Base-by-base conservation (phyloP, 1,284 basidiomycete genomes). In the Entoloma clypeatum region DNA sequence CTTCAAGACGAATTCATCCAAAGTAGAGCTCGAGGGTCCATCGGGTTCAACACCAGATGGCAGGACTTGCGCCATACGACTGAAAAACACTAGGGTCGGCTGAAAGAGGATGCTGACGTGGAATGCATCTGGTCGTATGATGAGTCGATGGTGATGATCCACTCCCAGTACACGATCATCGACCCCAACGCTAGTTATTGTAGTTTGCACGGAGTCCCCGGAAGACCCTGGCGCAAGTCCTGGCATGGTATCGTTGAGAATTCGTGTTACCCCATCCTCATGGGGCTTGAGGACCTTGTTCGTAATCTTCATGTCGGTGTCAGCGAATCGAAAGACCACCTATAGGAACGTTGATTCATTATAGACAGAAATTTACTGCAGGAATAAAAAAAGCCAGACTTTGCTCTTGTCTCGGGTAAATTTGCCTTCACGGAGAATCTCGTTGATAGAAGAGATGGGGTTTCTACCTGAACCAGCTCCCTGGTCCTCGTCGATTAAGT, bases 1-100 rank as follows among this genome's bases (percentile, higher is more conserved):
- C 48, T 86, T 87, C 39, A 92, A 71, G 5, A 99, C 93, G 60
- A 99, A 99, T 42, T 98, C 92, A 48, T 98, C 92, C 44, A 99
- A 61, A 23, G 94, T 79, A 10, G 75, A 72, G 31, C 81, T 85
- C 25, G 92, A 87, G 2, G 82, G 77, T 41, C 76, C 71, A 16
- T 79, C 79, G 25, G 79, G 78, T 51, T 89, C 88, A 22, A 77
- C 53, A 2, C 86, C 89, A 16, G 80, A 74, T 1, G 91, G 91
- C 16, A 94, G 69, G 16, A 88, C 71, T 16, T 81, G 76, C 23
- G 79, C 65, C 29, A 88, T 68, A 10, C 86, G 79, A 44, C 86
- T 75, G 47, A 98, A 72, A 61, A 96, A 98, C 0, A 84, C 71
- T 7, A 97, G 67, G 5, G 93, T 95, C 0, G 96, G 95, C 52